Evolutionary conservation across 495 filamentous ascomycete species (phyloP), one percentile per base, ranked within the genome.

Genomic region (Neurospora sublineolata): DNA sequence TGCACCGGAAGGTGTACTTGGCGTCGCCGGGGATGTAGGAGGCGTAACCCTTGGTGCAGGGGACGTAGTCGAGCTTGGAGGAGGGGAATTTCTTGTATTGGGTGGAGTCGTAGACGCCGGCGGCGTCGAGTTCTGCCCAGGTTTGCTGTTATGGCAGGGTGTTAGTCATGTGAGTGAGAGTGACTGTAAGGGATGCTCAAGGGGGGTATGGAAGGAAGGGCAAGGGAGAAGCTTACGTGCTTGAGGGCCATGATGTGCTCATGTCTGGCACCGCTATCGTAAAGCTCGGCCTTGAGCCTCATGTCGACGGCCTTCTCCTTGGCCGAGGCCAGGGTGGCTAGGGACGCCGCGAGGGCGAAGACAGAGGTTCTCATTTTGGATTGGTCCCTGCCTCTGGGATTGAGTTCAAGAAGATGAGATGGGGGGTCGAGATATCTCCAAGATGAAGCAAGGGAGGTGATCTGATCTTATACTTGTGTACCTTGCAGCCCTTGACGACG

Each of bases 1-100:
- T 84, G 79, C 87, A 88, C 58, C 79, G 77, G 80, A 87, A 88
- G 7, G 80, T 82, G 76, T 85, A 81, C 64, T 79, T 79, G 36
- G 81, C 75, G 79, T 86, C 79, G 39, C 81, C 81, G n/a, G 75
- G 72, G 33, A 80, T 75, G 60, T 82, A 80, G 12, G 73, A 77
- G 0, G 84, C 86, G 16, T 82, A 71, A 4, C 86, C 86, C 72
- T 88, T 79, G 10, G 72, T 75, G 76, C 86, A 88, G 37, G 80
- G 71, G n/a, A 81, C 74, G 7, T 41, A 75, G 72, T 79, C 74
- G 37, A 70, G 73, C 20, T 72, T 70, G 23, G 37, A 58, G 30
- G 70, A 71, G 11, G 52, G 52, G 16, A 82, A 80, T 72, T 73
- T 76, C 73, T 77, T 74, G 77, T 81, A 80, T 67, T 81, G 79